A percentile compares a stretch with the other conserved stretches of the same genome.
Conservation (phyloP, 2,329 filamentous ascomycete genomes). For the Myrmaecium sp. region DNA sequence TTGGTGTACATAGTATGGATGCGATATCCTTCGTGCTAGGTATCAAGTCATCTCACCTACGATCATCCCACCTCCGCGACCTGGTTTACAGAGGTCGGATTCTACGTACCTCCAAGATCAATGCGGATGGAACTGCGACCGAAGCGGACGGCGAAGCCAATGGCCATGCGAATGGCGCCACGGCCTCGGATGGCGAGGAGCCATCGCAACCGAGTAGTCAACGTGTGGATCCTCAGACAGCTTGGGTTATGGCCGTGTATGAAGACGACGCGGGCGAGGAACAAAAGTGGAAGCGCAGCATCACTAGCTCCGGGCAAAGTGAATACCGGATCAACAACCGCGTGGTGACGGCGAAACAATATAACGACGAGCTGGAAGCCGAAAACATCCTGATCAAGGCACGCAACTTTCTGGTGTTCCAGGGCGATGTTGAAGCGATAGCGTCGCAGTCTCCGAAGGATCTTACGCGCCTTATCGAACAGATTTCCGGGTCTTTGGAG, state of each 20-base stretch:
- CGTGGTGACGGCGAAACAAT: conserved; percentile 72
- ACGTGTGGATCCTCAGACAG: conserved; percentile 68
- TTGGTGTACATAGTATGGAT: conserved; percentile 60
- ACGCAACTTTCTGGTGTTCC: conserved; percentile 93
- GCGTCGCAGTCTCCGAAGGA: conserved; percentile 90
- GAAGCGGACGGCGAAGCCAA: conserved; percentile 27
- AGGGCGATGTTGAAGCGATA: conserved; percentile 94
- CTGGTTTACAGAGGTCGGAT: conserved; percentile 92
- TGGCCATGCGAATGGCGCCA: conserved; percentile 29
- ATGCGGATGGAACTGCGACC: conserved; percentile 68
- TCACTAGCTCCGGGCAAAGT: conserved; percentile 74
- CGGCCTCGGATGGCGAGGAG: conserved; percentile 13
- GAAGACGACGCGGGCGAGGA: conserved; percentile 93
- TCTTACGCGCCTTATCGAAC: conserved; percentile 83
- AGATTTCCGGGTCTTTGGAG: conserved; percentile 91
- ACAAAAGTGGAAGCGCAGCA: conserved; percentile 88
- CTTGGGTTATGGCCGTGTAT: conserved; percentile 99
- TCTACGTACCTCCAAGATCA: conserved; percentile 79
- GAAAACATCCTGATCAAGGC: conserved; percentile 98
- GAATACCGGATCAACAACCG: conserved; percentile 96
- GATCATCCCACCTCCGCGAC: conserved; percentile 84
- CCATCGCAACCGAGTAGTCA: conserved; percentile 46
- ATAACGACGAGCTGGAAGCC: conserved; percentile 79
- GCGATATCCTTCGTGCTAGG: conserved; percentile 97
- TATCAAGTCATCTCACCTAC: conserved; percentile 95